phyloP scores from a whole-genome alignment of 2,329 filamentous ascomycete genomes.

The Cladosporium velox region DNA sequence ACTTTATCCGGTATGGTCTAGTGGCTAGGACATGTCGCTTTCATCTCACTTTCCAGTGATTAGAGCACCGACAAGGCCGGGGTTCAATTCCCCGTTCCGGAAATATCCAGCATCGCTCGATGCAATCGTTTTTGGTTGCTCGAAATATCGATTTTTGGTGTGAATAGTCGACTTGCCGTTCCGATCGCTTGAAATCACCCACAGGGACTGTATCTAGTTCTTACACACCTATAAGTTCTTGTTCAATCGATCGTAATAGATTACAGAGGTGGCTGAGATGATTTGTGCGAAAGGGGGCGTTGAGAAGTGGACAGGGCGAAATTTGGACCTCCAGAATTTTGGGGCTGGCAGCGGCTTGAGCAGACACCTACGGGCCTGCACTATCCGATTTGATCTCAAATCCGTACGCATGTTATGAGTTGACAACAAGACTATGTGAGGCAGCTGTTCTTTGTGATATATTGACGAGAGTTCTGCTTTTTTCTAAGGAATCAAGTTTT shows the following conservation, averaged over 20 bases:
- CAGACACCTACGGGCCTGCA: neutral
- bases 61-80: neutral
- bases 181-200: too few species aligned
- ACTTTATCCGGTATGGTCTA: neutral
- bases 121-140: too few species aligned
- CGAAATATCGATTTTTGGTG: too few species aligned
- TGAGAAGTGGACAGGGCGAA: neutral
- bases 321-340: neutral
- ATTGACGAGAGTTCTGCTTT: neutral
- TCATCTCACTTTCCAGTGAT: neutral
- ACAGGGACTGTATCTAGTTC: too few species aligned
- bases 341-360: neutral
- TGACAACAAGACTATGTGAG: neutral
- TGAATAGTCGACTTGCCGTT: too few species aligned
- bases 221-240: too few species aligned
- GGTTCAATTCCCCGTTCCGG: slow-evolving; percentile 3
- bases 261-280: neutral
- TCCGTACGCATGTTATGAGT: neutral
- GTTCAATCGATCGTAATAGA: neutral
- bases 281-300: neutral
- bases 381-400: neutral
- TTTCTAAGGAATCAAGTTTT: neutral
- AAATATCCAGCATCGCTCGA: neutral
- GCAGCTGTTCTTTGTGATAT: neutral
- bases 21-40: neutral